Evolutionary conservation across 495 filamentous ascomycete species (phyloP), one percentile per base, ranked within the genome.

Genomic region (Penicillium malachiteum): DNA sequence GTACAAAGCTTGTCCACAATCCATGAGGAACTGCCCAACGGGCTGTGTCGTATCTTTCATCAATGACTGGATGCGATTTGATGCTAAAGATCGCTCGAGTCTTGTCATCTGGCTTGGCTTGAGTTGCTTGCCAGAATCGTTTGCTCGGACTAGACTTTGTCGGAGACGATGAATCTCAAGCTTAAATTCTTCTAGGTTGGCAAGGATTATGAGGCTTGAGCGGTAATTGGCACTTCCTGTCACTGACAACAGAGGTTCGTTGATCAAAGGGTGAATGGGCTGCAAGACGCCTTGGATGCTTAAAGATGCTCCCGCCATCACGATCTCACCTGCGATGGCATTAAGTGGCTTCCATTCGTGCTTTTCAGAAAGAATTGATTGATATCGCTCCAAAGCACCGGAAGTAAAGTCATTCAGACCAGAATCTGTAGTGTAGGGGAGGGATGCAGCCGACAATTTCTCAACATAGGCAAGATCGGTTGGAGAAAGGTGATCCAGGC

Each of bases 21-120:
- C 70, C 37, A 68, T 71, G 38, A 82, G 50, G 55, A 81, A 81
- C 1, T 56, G 50, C n/a, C 69, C 76, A 38, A 81, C 69, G 40
- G 76, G 75, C 48, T 78, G 75, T 12, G 88, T 90, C 7, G 86
- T 80, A 55, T 91, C 87, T 41, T 85, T 84, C 51, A 81, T 79
- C 16, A 86, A 74, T 9, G 80, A 77, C 18, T 81, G 79, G 26
- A 87, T 79, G 9, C 80, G 79, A 47, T 66, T 69, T 9, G 81
- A 80, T 12, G 83, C 78, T 42, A 83, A 69, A 9, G 89, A 91
- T 47, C 87, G 73, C 68, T 92, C 86, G 14, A 92, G 70, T 3
- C 84, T 80, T 55, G 82, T 89, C 78, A 89, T 78, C 44, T 83
- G 75, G 7, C 81, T 83, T 26, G 85, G 79, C 58, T 85, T 85